Evolutionary conservation across 2,329 filamentous ascomycete species (phyloP), one percentile per base, ranked within the genome.

Genomic region (Claviceps arundinis): DNA sequence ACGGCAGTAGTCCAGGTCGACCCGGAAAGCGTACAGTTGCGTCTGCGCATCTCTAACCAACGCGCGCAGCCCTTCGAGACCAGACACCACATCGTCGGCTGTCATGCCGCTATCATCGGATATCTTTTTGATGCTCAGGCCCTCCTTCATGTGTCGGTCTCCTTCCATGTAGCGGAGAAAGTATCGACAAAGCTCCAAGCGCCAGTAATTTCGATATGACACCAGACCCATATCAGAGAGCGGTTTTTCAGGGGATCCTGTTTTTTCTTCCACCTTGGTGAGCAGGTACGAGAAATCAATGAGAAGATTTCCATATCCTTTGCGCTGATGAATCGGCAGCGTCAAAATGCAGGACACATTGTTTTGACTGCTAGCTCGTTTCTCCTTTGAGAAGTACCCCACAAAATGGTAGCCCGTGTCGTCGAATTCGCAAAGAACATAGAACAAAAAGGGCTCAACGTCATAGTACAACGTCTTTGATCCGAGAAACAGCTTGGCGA

Each of bases 351-450:
- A 98, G 8, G 89, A 96, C 47, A 98, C 93, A 58, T 98, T 98
- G 68, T 98, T 97, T 60, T 90, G 85, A 55, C 89, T 95, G 67
- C 88, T 91, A 2, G 89, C 85, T 44, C 94, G 79, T 70, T 98
- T 98, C 70, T 98, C 93, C 66, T 98, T 98, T 49, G 93, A 97
- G 62, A 98, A 98, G 65, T 98, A 98, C n/a, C 93, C 93, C 26
- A 97, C 91, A 59, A 98, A 93, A 65, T 96, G 93, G 64, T 93
- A 96, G 17, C 91, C 91, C 17, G 85, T 80, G 52, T 93, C 85
- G 62, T 96, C 87, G 60, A 90, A 91, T 61, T 95, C 93, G 58
- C 89, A 95, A 71, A 97, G 87, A 60, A 96, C 90, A 65, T 97
- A 97, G 71, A 97, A 97, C 6, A 97, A 70, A 65, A 97, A 97